Percentiles rank a stretch among this genome's conserved stretches.
phyloP scores from a whole-genome alignment of 768 basidiomycete species.

The Suillus americanus region DNA sequence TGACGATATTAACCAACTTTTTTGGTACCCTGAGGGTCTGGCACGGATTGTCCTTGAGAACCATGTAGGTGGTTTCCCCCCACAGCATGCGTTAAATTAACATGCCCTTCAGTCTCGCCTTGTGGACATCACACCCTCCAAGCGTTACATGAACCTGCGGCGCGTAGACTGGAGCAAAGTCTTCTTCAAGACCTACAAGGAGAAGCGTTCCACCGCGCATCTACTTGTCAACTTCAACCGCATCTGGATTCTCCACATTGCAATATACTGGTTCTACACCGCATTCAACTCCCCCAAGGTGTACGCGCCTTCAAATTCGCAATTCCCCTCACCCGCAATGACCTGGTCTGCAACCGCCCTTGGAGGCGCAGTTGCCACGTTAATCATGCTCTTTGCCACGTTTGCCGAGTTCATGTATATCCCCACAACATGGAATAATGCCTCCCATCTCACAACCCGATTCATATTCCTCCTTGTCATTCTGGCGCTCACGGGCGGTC shows the following conservation, averaged over 20 bases:
- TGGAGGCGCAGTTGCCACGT: constrained; percentile 91
- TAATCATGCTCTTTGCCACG: constrained; percentile 94
- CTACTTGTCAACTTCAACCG: constrained; percentile 99
- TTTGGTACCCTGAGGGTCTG: constrained; percentile 99
- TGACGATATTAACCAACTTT: constrained; percentile 98
- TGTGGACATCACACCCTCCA: constrained; percentile 86
- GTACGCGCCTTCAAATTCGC: constrained; percentile 71
- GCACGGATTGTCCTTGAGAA: constrained; percentile 88
- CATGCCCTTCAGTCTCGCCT: constrained; percentile 67
- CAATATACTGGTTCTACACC: constrained; percentile 96
- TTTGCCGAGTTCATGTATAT: constrained; percentile 95
- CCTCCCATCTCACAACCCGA: constrained; percentile 93
- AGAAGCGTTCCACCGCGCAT: constrained; percentile 91
- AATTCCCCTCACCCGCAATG: constrained; percentile 80
- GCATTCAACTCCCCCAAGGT: constrained; percentile 95
- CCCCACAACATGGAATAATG: constrained; percentile 98
- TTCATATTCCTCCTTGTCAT: constrained; percentile 90
- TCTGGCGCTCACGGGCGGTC: constrained; percentile 88
- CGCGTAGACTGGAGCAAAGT: constrained; percentile 92
- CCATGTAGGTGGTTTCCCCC: constrained; percentile 51
- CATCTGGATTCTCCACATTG: constrained; percentile 94
- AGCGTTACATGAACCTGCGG: constrained; percentile 91
- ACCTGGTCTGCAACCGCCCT: constrained; percentile 93
- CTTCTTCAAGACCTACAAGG: constrained; percentile 99
- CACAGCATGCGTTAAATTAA: neutral